These are phyloP conservation scores for Pythium myriotylum DNA, from an alignment of 352 stramenopile genomes.

Conservation along the genomic window DNA sequence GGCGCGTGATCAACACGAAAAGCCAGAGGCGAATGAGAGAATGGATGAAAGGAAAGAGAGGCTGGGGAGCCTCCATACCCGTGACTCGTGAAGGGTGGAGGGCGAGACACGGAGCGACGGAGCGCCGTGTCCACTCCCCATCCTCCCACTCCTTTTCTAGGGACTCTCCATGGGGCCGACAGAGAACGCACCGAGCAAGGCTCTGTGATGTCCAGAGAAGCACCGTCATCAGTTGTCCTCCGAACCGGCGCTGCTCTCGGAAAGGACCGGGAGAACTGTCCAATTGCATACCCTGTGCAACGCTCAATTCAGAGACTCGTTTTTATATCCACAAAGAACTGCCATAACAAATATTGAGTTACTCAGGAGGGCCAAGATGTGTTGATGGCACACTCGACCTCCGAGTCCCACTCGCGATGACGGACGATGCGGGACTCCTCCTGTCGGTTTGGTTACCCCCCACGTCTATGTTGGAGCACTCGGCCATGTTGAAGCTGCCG, in stretches of 20 bases:
- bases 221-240: constrained; percentile 12
- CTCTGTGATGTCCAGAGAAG: constrained; percentile 30
- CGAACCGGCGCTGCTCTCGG: constrained; percentile 1
- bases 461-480: not conserved
- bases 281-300: not conserved
- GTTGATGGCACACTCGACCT: not conserved
- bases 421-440: not conserved
- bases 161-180: constrained; percentile 6
- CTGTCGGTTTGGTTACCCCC: too few species aligned
- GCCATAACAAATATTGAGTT: constrained; percentile 10
- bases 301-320: not conserved
- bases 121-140: constrained; percentile 1
- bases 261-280: not conserved
- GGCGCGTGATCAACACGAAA: too few species aligned
- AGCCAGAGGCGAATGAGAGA: too few species aligned
- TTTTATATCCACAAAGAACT: not conserved
- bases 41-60: not conserved
- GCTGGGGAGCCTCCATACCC: not conserved
- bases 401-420: too few species aligned
- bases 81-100: not conserved
- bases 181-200: constrained; percentile 9
- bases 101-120: not conserved
- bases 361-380: not conserved
- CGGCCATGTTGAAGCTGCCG: too few species aligned
- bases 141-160: constrained; percentile 1